Base-by-base conservation (phyloP, 805 yeast species). In the Saccharomycopsis sp. region DNA sequence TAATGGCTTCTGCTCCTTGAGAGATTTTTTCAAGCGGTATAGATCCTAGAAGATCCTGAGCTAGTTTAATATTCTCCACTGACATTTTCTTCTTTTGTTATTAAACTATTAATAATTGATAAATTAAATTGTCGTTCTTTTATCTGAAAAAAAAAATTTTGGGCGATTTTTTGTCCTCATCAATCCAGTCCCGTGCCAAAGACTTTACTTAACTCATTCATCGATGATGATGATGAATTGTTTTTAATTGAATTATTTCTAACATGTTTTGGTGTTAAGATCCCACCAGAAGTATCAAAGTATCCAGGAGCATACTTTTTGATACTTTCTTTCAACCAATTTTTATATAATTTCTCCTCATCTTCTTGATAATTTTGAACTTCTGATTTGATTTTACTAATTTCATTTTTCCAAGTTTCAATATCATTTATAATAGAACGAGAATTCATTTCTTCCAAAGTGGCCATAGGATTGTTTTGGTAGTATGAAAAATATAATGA, bases 1-100 rank as follows among this genome's bases (percentile, higher is more conserved):
- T 87, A 9, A 85, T 66, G 0, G 95, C 94, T 56, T 86, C 96
- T 1, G 96, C 96, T 20, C 96, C 96, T 54, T 86, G 96, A 0
- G 94, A 82, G 2, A 86, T 62, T 17, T 44, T 43, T 12, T 17
- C 18, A 15, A 31, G 19, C 19, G 21, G 25, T 12, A 43, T 31
- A 23, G 31, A 20, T 3, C 39, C 39, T 20, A 43, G 36, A n/a
- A 39, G 12, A 2, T 35, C 21, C 15, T 27, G 38, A 9, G 40
- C 40, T 8, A 4, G 8, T n/a, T 21, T 14, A n/a, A 33, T 33
- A 23, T 21, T 33, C 5, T 8, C 36, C 9, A 5, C n/a, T 21
- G 36, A 21, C 36, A 33, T 33, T 20, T 5, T 31, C 32, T 30
- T n/a, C n/a, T n/a, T n/a, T n/a, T n/a, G n/a, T n/a, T n/a, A n/a